phyloP scores from a whole-genome alignment of 2,329 filamentous ascomycete species.

The Fusarium sp. region DNA sequence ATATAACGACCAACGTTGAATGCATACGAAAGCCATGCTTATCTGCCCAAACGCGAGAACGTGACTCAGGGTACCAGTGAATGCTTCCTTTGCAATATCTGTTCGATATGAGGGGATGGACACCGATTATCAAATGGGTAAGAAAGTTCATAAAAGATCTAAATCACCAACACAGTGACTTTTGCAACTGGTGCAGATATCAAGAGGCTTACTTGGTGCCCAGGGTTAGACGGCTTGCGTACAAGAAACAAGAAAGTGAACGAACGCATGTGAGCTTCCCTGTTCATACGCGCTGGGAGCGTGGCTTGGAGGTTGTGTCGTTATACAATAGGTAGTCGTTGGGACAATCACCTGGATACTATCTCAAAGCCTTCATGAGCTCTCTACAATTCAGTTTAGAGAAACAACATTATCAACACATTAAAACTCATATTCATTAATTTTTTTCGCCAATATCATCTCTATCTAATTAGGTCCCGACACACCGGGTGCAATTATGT shows the following conservation, averaged over 20 bases:
- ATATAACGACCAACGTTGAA: slow-evolving; percentile 4
- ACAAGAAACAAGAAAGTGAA: neutral
- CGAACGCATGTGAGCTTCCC: neutral
- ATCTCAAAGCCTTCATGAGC: neutral
- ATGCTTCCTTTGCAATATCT: neutral
- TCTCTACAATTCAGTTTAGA: neutral
- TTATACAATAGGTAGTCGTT: neutral
- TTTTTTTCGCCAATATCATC: neutral
- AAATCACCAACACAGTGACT: neutral
- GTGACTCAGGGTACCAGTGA: neutral
- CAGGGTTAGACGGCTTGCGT: neutral
- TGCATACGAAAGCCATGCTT: neutral
- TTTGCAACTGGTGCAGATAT: neutral
- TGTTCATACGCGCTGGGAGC: too few species aligned
- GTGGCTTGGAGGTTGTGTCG: neutral
- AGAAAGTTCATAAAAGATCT: neutral
- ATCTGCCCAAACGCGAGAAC: neutral
- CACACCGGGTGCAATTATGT: neutral
- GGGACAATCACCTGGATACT: neutral
- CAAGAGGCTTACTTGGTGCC: neutral
- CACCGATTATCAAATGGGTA: neutral
- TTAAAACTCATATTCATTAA: neutral
- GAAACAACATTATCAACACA: neutral
- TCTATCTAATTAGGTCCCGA: slow-evolving; percentile 7
- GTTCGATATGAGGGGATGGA: neutral